Percentiles rank a stretch among this genome's conserved stretches.
phyloP scores from a whole-genome alignment of 1,284 basidiomycete species.

The Wallemia mellicola region DNA sequence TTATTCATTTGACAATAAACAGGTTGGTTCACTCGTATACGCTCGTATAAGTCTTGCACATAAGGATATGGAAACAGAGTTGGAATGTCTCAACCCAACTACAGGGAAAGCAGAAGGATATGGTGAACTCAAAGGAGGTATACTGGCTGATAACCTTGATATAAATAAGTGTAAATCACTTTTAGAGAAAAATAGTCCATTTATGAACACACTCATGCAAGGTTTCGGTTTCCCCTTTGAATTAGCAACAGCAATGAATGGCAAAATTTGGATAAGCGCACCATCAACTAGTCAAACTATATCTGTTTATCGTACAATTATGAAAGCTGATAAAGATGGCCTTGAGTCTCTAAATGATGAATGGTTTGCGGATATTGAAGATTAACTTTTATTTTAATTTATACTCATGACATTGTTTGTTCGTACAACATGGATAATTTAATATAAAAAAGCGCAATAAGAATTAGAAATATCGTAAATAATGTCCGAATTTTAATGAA shows the following conservation, averaged over 20 bases:
- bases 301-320: constrained; percentile 33
- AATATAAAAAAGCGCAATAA: not conserved
- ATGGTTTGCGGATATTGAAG: not conserved
- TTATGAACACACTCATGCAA: constrained; percentile 31
- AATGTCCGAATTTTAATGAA: no score
- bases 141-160: constrained; percentile 27
- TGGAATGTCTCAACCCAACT: constrained; percentile 61
- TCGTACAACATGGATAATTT: not conserved
- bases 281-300: constrained; percentile 36
- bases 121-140: constrained; percentile 50
- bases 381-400: no score
- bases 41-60: constrained; percentile 55
- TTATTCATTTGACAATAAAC: no score
- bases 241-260: constrained; percentile 46
- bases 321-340: constrained; percentile 24
- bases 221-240: constrained; percentile 40
- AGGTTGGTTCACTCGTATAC: constrained; percentile 54
- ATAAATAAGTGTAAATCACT: not conserved
- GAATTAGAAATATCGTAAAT: not conserved
- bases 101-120: constrained; percentile 53
- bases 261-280: constrained; percentile 44
- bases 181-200: constrained; percentile 21
- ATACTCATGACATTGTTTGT: no score
- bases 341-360: not conserved
- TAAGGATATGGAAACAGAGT: constrained; percentile 63